Percentiles rank a stretch among this genome's conserved stretches.
Evolutionary conservation across 2,329 filamentous ascomycete genomes (phyloP).

Genomic region (Trichoderma sp.): DNA sequence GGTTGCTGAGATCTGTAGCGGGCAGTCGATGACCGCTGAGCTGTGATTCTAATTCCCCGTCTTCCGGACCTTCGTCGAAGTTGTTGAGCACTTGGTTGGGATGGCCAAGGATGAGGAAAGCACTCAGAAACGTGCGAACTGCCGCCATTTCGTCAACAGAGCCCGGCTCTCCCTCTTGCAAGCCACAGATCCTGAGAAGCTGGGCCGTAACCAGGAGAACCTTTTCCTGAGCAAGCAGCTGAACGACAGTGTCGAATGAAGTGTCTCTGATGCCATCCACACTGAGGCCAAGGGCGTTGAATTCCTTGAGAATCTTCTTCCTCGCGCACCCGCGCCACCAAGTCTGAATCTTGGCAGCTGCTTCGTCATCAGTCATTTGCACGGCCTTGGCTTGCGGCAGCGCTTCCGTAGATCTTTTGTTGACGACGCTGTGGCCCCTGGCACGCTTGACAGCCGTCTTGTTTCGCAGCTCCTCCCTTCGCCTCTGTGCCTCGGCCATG

Average conservation of each 20-base stretch:
- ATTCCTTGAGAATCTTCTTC: slow-evolving; percentile 63
- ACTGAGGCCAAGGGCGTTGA: slow-evolving; percentile 65
- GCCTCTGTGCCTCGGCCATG: slow-evolving; percentile 72
- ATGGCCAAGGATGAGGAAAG: slow-evolving; percentile 78
- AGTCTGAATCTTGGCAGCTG: slow-evolving; percentile 66
- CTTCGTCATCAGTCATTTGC: slow-evolving; percentile 58
- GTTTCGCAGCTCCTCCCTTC: slow-evolving; percentile 65
- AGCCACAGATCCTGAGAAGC: slow-evolving; percentile 68
- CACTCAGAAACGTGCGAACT: slow-evolving; percentile 75
- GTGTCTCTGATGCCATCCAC: slow-evolving; percentile 70
- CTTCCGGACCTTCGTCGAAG: slow-evolving; percentile 62
- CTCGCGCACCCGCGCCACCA: slow-evolving; percentile 66
- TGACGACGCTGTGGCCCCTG: slow-evolving; percentile 53
- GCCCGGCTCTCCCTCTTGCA: slow-evolving; percentile 64
- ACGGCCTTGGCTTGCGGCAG: slow-evolving; percentile 51
- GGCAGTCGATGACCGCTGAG: slow-evolving; percentile 37
- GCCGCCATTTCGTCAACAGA: slow-evolving; percentile 69
- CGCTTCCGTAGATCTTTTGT: slow-evolving; percentile 52
- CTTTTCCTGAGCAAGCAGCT: slow-evolving; percentile 65
- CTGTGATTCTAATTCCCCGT: slow-evolving; percentile 51
- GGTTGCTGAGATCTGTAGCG: slow-evolving; percentile 56
- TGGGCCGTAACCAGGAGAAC: slow-evolving; percentile 67
- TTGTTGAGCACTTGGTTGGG: slow-evolving; percentile 76
- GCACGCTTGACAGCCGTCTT: slow-evolving; percentile 54
- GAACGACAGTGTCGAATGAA: slow-evolving; percentile 72